Conservation (phyloP, 2,329 filamentous ascomycete species). For the Fusarium anguioides region DNA sequence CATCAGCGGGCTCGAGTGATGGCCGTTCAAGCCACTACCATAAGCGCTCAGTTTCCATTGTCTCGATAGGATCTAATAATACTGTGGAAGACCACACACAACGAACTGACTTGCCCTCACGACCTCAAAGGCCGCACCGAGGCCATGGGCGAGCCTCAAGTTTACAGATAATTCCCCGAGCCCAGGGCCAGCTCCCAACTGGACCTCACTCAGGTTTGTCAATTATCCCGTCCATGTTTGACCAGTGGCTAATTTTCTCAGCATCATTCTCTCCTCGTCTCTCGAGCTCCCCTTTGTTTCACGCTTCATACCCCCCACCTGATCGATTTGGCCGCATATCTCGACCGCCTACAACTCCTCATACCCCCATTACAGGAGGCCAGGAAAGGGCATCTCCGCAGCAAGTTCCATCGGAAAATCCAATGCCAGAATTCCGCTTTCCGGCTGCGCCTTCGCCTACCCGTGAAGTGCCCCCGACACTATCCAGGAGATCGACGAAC, state of each 20-base stretch:
- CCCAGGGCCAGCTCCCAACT: slow-evolving; percentile 57
- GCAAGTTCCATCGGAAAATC: slow-evolving; percentile 52
- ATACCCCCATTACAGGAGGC: slow-evolving; percentile 55
- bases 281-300: slow-evolving; percentile 63
- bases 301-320: slow-evolving; percentile 66
- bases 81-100: slow-evolving; percentile 60
- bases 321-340: slow-evolving; percentile 58
- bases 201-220: slow-evolving; percentile 55
- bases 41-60: slow-evolving; percentile 82
- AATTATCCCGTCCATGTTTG: neutral
- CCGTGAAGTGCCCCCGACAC: slow-evolving; percentile 47
- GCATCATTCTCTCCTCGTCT: slow-evolving; percentile 57
- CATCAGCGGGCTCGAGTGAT: slow-evolving; percentile 46
- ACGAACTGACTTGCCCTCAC: slow-evolving; percentile 54
- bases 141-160: slow-evolving; percentile 84
- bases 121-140: slow-evolving; percentile 64
- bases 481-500: slow-evolving; percentile 47
- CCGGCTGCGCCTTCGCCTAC: slow-evolving; percentile 60
- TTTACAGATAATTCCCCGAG: slow-evolving; percentile 71
- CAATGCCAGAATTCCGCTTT: slow-evolving; percentile 68
- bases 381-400: slow-evolving; percentile 54
- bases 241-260: slow-evolving; percentile 24
- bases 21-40: slow-evolving; percentile 66
- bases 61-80: slow-evolving; percentile 74
- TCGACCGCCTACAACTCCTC: slow-evolving; percentile 57